Base-by-base conservation (phyloP, 345 rosid species). In the Bruguiera gymnorhiza region DNA sequence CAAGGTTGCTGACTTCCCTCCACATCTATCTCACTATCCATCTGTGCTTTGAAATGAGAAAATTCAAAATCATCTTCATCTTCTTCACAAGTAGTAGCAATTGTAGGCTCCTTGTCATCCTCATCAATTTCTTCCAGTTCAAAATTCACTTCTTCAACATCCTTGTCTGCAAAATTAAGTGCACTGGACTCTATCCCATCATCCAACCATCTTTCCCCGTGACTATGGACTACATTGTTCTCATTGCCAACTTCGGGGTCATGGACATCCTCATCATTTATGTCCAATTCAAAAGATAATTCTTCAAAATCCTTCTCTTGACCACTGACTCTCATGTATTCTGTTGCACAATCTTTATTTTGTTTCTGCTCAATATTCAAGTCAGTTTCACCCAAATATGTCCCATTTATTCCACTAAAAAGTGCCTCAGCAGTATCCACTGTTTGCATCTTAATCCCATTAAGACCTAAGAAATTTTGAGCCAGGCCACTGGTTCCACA, bases 261-360 rank as follows among this genome's bases (percentile, higher is more conserved):
- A 23, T 66, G 30, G 36, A 52, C 37, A 34, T 74, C 63, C 15
- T 57, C 32, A 15, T 58, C 37, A 53, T 61, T 60, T 29, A 46
- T 62, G 48, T 43, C 56, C 21, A 65, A 16, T 59, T 70, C 74
- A 59, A 19, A 39, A 67, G 63, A 53, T 69, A 70, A 66, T 60
- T 85, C 87, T 53, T 82, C 87, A 75, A 70, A 50, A 66, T 56
- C 72, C 63, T 80, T 79, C 72, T 71, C 86, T 27, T 53, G 72
- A 70, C 76, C 75, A 65, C 69, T 61, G 65, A 71, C 58, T 32
- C 36, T 66, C 52, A 62, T 66, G 66, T 76, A 52, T 69, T 73
- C 85, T 73, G 77, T 62, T 34, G 62, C 43, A 52, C 46, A 55
- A 37, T 71, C 81, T 34, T 83, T 81, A 69, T 72, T 68, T 43